phyloP scores from a whole-genome alignment of 106 monocot genomes.

The Platanthera guangdongensis region DNA sequence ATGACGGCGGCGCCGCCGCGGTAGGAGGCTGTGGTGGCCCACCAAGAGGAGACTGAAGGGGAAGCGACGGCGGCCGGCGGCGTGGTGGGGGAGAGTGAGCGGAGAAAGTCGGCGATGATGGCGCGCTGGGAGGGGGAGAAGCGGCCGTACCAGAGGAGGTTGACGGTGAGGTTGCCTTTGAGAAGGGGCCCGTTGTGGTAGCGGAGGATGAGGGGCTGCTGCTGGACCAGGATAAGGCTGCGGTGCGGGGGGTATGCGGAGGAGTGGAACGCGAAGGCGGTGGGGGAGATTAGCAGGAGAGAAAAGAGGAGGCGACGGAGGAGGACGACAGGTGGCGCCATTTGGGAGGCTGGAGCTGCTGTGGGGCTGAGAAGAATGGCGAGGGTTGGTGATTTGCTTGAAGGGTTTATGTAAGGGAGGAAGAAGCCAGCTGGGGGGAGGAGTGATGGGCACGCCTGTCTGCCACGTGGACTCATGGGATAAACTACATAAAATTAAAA shows the following conservation, averaged over 20 bases:
- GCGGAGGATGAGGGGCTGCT: conserved; percentile 27
- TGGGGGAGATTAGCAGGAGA: too few relatives aligned
- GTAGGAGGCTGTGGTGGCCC: conserved; percentile 30
- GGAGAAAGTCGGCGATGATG: conserved; percentile 54
- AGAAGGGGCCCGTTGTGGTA: conserved; percentile 66
- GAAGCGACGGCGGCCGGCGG: not conserved
- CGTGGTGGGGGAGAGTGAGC: conserved; percentile 30
- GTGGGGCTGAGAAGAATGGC: not conserved
- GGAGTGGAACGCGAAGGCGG: not conserved
- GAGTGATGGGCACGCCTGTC: not conserved
- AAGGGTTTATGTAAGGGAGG: not conserved
- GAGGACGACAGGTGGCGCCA: too few relatives aligned
- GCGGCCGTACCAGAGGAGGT: conserved; percentile 66
- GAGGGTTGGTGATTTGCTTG: not conserved
- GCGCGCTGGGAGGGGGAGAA: conserved; percentile 59
- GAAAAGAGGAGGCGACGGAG: too few relatives aligned
- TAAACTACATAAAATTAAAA: too few relatives aligned
- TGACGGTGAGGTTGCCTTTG: conserved; percentile 39
- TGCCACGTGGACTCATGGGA: not conserved
- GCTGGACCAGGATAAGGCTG: conserved; percentile 19
- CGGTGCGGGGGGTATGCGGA: not conserved
- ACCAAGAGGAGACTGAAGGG: conserved; percentile 48
- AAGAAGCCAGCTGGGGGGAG: not conserved
- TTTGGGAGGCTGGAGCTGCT: not conserved
- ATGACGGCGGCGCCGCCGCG: conserved; percentile 11